Conservation (phyloP, 2,329 filamentous ascomycete genomes). For the Alternaria solani region DNA sequence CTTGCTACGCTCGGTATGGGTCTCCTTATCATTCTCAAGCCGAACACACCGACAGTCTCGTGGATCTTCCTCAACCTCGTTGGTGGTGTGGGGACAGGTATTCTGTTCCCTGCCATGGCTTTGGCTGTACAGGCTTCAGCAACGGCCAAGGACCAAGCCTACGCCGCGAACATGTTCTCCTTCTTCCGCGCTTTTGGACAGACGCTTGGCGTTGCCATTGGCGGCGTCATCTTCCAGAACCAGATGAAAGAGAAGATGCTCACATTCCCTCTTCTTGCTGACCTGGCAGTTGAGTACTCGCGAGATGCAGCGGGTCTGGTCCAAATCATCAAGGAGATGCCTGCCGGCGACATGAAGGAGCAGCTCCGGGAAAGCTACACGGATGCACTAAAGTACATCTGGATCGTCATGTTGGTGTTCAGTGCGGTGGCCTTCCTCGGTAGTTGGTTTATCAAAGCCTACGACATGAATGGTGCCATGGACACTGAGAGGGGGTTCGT, state of each 20-base stretch:
- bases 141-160: slow-evolving; percentile 64
- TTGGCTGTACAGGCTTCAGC: slow-evolving; percentile 71
- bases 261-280: slow-evolving; percentile 58
- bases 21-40: slow-evolving; percentile 60
- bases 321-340: slow-evolving; percentile 65
- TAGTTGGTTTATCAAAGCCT: slow-evolving; percentile 61
- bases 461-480: slow-evolving; percentile 56
- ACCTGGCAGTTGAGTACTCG: slow-evolving; percentile 59
- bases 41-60: slow-evolving; percentile 59
- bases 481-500: slow-evolving; percentile 60
- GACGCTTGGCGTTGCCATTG: slow-evolving; percentile 70
- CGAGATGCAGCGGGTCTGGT: slow-evolving; percentile 67
- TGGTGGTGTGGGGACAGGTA: slow-evolving; percentile 68
- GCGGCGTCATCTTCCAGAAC: slow-evolving; percentile 76
- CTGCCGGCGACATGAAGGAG: slow-evolving; percentile 56
- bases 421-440: slow-evolving; percentile 60
- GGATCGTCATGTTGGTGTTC: slow-evolving; percentile 65
- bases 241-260: slow-evolving; percentile 62
- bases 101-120: slow-evolving; percentile 70
- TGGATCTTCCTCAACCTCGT: slow-evolving; percentile 71
- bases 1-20: slow-evolving; percentile 67
- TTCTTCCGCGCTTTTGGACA: slow-evolving; percentile 73
- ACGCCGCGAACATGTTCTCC: slow-evolving; percentile 70
- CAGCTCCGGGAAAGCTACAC: slow-evolving; percentile 58
- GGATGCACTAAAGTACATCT: slow-evolving; percentile 63